These are phyloP conservation scores for Trichoderma brevicompactum DNA, from an alignment of 2,329 filamentous ascomycete species.

Conservation along the genomic window DNA sequence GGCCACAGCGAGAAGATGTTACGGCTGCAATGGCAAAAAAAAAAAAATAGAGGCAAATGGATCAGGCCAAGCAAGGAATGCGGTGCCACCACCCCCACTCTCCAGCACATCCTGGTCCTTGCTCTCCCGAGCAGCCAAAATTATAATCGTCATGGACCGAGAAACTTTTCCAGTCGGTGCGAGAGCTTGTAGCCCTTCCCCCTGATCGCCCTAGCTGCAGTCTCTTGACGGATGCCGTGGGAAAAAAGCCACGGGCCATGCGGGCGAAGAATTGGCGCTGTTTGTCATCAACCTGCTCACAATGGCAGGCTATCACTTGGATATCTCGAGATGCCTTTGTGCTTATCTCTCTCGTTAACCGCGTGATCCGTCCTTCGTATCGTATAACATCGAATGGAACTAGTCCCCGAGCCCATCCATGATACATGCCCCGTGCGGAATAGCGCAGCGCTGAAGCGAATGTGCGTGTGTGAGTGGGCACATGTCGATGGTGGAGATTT, in stretches of 20 bases:
- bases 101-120: slow-evolving; percentile 19
- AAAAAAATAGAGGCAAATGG: background rate
- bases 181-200: background rate
- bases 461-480: slow-evolving; percentile 24
- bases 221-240: background rate
- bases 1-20: background rate
- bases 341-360: slow-evolving; percentile 10
- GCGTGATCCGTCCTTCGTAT: slow-evolving; percentile 25
- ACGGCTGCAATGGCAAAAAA: background rate
- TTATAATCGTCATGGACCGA: slow-evolving; percentile 27
- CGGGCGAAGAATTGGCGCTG: too few relatives aligned
- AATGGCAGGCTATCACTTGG: background rate
- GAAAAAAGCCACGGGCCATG: too few relatives aligned
- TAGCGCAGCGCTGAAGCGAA: slow-evolving; percentile 17
- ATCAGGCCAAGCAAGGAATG: background rate
- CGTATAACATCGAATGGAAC: background rate
- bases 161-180: slow-evolving; percentile 9
- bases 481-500: slow-evolving; percentile 13
- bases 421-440: slow-evolving; percentile 17
- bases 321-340: background rate
- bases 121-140: slow-evolving; percentile 27
- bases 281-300: too few relatives aligned
- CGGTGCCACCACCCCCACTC: slow-evolving; percentile 20
- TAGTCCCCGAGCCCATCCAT: background rate
- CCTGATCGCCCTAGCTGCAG: slow-evolving; percentile 23